phyloP scores from a whole-genome alignment of 1,139 yeast genomes.

The Hemisphaericaspora lyxosophila region DNA sequence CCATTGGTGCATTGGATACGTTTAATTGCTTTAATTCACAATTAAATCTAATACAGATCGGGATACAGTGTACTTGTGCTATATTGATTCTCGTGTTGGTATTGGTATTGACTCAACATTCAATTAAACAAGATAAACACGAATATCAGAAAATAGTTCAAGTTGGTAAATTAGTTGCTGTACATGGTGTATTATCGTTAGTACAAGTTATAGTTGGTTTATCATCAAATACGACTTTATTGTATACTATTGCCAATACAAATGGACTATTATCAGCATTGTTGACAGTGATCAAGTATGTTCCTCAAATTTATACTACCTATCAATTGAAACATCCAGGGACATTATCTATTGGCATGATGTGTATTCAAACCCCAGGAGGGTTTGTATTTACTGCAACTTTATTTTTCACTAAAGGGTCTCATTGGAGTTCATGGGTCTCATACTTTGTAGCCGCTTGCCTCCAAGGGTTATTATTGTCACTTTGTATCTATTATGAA shows the following conservation, averaged over 20 bases:
- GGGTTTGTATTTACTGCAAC: constrained; percentile 78
- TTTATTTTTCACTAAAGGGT: constrained; percentile 67
- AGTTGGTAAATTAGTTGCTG: constrained; percentile 40
- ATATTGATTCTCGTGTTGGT: constrained; percentile 58
- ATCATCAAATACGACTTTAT: constrained; percentile 18
- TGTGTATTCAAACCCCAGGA: constrained; percentile 89
- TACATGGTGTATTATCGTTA: constrained; percentile 37
- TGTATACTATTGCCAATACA: constrained; percentile 50
- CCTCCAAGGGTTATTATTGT: constrained; percentile 52
- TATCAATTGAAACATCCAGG: constrained; percentile 73
- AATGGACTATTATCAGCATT: constrained; percentile 64
- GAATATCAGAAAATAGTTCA: constrained; percentile 45
- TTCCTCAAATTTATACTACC: constrained; percentile 80
- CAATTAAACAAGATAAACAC: constrained; percentile 45
- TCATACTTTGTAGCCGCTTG: constrained; percentile 74
- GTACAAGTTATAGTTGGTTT: constrained; percentile 34
- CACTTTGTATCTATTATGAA: constrained; percentile 40
- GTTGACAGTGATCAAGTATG: constrained; percentile 68
- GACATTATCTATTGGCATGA: constrained; percentile 75
- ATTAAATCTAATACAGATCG: constrained; percentile 68
- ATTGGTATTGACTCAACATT: constrained; percentile 44
- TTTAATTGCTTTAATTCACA: constrained; percentile 73
- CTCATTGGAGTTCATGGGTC: constrained; percentile 87
- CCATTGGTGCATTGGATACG: constrained; percentile 32
- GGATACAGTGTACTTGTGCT: constrained; percentile 67